Percentiles rank a stretch among this genome's conserved stretches.
Conservation (phyloP, 2,329 filamentous ascomycete species). For the Hypoxylon sp. region DNA sequence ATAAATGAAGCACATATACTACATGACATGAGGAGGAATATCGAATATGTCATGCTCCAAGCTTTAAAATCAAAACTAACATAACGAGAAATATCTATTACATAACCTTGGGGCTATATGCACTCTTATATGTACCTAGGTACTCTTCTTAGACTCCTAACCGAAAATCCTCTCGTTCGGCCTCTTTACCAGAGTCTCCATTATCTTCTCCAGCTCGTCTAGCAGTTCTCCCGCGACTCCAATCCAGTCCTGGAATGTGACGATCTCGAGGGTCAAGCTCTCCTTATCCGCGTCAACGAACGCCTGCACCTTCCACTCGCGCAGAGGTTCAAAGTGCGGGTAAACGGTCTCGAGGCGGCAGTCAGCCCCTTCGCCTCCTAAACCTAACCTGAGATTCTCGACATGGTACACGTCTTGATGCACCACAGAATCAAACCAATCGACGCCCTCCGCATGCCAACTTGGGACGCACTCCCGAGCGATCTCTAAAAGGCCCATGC, state of each 20-base stretch:
- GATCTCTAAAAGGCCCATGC: conserved; percentile 69
- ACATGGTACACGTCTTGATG: conserved; percentile 74
- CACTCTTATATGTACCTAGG: conserved; percentile 10
- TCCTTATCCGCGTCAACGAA: conserved; percentile 66
- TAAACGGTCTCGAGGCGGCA: conserved; percentile 71
- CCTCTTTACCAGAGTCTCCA: conserved; percentile 59
- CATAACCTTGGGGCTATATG: background rate
- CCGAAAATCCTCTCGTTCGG: conserved; percentile 55
- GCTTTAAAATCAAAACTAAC: conserved; percentile 10
- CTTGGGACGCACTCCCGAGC: conserved; percentile 61
- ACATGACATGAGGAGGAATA: conserved; percentile 49
- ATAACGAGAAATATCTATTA: conserved; percentile 17
- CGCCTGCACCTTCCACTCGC: conserved; percentile 74
- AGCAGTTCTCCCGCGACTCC: conserved; percentile 66
- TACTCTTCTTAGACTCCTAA: background rate
- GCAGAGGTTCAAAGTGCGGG: conserved; percentile 69
- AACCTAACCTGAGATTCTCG: conserved; percentile 65
- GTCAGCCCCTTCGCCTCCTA: conserved; percentile 41
- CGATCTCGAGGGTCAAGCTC: conserved; percentile 69
- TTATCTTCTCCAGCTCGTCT: conserved; percentile 62
- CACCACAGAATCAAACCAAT: conserved; percentile 70
- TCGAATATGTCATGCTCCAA: conserved; percentile 65
- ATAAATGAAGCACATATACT: conserved; percentile 1
- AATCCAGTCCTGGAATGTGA: conserved; percentile 71
- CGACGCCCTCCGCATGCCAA: conserved; percentile 57